These are phyloP conservation scores for Spergularia marina DNA, from an alignment of 148 eudicot genomes.

Conservation along the genomic window DNA sequence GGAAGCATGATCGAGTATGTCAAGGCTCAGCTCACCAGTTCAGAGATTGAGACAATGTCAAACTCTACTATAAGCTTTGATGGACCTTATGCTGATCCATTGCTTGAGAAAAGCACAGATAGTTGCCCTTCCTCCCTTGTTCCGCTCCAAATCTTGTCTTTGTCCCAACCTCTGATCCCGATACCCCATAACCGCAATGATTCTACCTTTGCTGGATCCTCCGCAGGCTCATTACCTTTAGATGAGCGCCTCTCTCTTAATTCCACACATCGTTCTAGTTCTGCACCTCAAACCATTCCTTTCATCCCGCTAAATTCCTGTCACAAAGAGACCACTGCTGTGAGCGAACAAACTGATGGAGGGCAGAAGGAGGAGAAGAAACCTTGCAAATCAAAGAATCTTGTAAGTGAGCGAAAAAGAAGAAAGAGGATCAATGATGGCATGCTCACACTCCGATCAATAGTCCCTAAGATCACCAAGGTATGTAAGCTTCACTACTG, in stretches of 20 bases:
- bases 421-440: slow-evolving; percentile 53
- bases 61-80: slow-evolving; percentile 27
- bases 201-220: slow-evolving; percentile 46
- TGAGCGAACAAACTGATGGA: slow-evolving; percentile 7
- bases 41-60: slow-evolving; percentile 32
- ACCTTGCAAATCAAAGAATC: slow-evolving; percentile 52
- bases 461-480: slow-evolving; percentile 89
- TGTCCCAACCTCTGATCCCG: slow-evolving; percentile 18
- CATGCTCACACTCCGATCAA: slow-evolving; percentile 48
- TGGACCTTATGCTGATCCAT: slow-evolving; percentile 19
- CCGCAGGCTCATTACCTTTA: slow-evolving; percentile 50
- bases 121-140: slow-evolving; percentile 23
- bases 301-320: slow-evolving; percentile 13
- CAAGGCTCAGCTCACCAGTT: slow-evolving; percentile 29
- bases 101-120: slow-evolving; percentile 11
- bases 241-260: slow-evolving; percentile 36
- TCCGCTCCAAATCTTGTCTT: slow-evolving; percentile 14
- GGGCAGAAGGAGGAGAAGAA: slow-evolving; percentile 27
- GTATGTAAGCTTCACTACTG: slow-evolving; percentile 26
- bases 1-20: slow-evolving; percentile 47
- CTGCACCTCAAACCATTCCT: slow-evolving; percentile 31
- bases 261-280: slow-evolving; percentile 34
- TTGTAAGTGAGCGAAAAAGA: slow-evolving; percentile 53
- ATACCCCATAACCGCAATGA: slow-evolving; percentile 24
- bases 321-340: slow-evolving; percentile 6